Base-by-base conservation (phyloP, 768 basidiomycete species). In the Mycena kentingensis region DNA sequence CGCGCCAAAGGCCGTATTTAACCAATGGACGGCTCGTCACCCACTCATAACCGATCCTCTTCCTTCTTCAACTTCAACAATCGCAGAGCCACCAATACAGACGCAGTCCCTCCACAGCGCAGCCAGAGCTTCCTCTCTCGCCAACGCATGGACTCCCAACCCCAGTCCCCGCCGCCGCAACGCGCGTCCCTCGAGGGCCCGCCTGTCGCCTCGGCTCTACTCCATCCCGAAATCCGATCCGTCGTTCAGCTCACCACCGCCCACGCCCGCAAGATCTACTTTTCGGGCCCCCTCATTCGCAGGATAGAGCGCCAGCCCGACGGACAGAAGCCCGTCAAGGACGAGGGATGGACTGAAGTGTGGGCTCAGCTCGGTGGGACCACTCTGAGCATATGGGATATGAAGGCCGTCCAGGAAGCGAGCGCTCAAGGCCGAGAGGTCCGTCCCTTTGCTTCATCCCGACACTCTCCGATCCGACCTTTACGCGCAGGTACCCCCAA, bases 301-400 rank as follows among this genome's bases (percentile, higher is more conserved):
- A 77, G 81, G 25, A 75, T 90, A 55, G 91, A 93, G 66, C 80
- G 86, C n/a, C 82, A 84, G 56, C 74, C 90, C 1, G 87, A 90
- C 65, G 89, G 91, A 19, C 78, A 84, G 60, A 78, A 75, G 53
- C 82, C 86, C 3, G 63, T 71, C 54, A 87, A 86, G 63, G 87
- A 90, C 62, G 88, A 89, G 3, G 83, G 84, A 1, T 93, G 92
- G 89, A 77, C 77, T 11, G 84, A 93, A 16, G 87, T 94, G 15
- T 95, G 90, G 90, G 93, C 87, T 1, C 93, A 95, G 70, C 75
- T 95, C 28, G 87, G 89, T 44, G 93, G 93, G 4, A 93, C 90
- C 5, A 93, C 89, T 19, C 77, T 95, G 60, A 92, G 90, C 61
- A 77, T 93, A 36, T 95, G 93, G 93, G 90, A 93, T 66, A 93